Conservation (phyloP, 2,329 filamentous ascomycete genomes). For the Hymenoscyphus repandus region DNA sequence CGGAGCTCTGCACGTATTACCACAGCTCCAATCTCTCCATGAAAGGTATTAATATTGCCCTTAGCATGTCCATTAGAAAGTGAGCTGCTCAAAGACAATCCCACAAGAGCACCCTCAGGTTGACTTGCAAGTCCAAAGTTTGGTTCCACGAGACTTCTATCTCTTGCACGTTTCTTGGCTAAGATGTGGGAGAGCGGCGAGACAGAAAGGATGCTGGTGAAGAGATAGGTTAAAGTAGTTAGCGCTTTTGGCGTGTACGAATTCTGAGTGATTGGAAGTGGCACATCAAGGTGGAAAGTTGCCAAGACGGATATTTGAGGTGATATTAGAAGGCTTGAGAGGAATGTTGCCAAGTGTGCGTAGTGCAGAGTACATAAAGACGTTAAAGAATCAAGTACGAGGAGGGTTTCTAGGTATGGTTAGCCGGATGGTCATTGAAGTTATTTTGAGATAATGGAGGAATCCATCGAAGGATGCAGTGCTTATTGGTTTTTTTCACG, state of each 20-base stretch:
- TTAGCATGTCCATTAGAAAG: neutral
- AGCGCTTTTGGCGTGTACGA: constrained; percentile 64
- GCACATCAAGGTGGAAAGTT: constrained; percentile 78
- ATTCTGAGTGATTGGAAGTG: constrained; percentile 40
- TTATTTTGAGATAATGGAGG: neutral
- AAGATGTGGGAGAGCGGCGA: constrained; percentile 71
- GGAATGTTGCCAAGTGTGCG: constrained; percentile 59
- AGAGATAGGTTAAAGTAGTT: constrained; percentile 71
- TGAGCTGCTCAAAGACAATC: constrained; percentile 35
- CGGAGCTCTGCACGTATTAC: constrained; percentile 84
- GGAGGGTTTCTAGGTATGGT: constrained; percentile 53
- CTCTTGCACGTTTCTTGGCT: constrained; percentile 66
- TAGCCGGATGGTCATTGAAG: neutral
- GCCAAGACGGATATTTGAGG: constrained; percentile 68
- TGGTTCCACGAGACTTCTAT: constrained; percentile 70
- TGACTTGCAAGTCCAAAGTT: constrained; percentile 74
- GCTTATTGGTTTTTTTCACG: neutral
- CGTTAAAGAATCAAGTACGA: constrained; percentile 78
- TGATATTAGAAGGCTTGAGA: constrained; percentile 61
- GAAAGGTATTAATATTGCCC: neutral
- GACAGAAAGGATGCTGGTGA: constrained; percentile 77
- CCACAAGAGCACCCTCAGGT: constrained; percentile 69
- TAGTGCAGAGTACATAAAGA: constrained; percentile 51
- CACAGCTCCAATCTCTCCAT: constrained; percentile 40
- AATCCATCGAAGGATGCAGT: neutral